Evolutionary conservation across 345 rosid genomes (phyloP), one percentile per base, ranked within the genome.

Genomic region (Bruguiera gymnorhiza): DNA sequence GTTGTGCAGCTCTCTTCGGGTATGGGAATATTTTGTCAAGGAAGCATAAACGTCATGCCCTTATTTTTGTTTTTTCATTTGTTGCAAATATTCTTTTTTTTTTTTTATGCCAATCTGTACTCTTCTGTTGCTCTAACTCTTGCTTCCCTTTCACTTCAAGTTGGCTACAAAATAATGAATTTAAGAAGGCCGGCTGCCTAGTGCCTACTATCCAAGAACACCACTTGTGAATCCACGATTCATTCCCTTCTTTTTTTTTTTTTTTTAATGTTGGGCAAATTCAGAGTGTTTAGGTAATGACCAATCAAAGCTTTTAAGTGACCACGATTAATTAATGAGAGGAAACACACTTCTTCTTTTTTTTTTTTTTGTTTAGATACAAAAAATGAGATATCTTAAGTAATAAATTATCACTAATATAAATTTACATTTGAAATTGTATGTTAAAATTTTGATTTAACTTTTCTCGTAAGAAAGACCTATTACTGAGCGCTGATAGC

Each of bases 1-100:
- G 39, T 36, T 18, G 13, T 43, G 16, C 37, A 1, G 37, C n/a
- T 52, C 19, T 29, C 3, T 18, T 53, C 50, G 67, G 63, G 34
- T 7, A 30, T 34, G 66, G 36, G 74, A 68, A 75, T 75, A 61
- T 65, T 29, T 64, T 59, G 64, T 13, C 4, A 43, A 48, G 63
- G 34, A 75, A 46, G 32, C 19, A 6, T 8, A 34, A 34, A 34
- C 37, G 9, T 34, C 37, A 34, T 7, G 27, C 31, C 53, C 39
- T 6, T 2, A 30, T 19, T 31, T 62, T 18, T 11, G 4, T 43
- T 43, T 43, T 15, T 19, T 3, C 1, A 23, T 36, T 19, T 46
- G 46, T 20, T 18, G 27, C 36, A 13, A 20, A 2, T 10, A 11
- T 9, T 20, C 3, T 0, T 31, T 1, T 16, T 8, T 3, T 23